These are phyloP conservation scores for Mycena indigotica DNA, from an alignment of 768 basidiomycete genomes.

Conservation along the genomic window DNA sequence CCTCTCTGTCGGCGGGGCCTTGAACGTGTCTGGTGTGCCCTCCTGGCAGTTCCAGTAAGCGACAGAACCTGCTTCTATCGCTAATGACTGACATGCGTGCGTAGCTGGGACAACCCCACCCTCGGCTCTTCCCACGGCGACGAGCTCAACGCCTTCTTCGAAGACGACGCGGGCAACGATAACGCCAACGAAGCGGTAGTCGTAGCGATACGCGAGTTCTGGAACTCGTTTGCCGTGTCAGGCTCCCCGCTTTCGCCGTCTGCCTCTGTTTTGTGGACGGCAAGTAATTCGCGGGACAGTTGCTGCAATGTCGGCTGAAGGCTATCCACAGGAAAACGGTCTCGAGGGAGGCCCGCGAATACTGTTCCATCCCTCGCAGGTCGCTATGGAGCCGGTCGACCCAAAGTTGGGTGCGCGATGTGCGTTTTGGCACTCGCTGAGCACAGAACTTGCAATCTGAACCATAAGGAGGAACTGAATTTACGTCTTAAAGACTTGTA, in stretches of 20 bases:
- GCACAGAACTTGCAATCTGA: constrained; percentile 12
- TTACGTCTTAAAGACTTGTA: too few species aligned
- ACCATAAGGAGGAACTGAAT: too few species aligned
- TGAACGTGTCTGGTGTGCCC: constrained; percentile 16
- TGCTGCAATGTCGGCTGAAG: too few species aligned
- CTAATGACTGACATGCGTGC: background rate
- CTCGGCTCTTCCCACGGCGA: constrained; percentile 40
- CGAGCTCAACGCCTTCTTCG: constrained; percentile 16
- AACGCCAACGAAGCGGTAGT: background rate
- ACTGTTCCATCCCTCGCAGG: too few species aligned
- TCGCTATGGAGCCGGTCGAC: constrained; percentile 28
- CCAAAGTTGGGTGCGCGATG: constrained; percentile 26
- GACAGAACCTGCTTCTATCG: too few species aligned
- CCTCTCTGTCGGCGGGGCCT: constrained; percentile 35
- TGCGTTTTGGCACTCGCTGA: constrained; percentile 35
- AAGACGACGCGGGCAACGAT: background rate
- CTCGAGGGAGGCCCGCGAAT: too few species aligned
- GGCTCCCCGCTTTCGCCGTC: background rate
- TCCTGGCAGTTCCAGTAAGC: constrained; percentile 43
- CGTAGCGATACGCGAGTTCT: background rate
- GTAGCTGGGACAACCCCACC: constrained; percentile 44
- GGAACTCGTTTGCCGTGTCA: background rate
- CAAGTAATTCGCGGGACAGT: too few species aligned
- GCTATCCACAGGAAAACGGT: too few species aligned
- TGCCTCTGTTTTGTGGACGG: too few species aligned